These are phyloP conservation scores for Agrocybe chaxingu DNA, from an alignment of 768 basidiomycete genomes.

Conservation along the genomic window DNA sequence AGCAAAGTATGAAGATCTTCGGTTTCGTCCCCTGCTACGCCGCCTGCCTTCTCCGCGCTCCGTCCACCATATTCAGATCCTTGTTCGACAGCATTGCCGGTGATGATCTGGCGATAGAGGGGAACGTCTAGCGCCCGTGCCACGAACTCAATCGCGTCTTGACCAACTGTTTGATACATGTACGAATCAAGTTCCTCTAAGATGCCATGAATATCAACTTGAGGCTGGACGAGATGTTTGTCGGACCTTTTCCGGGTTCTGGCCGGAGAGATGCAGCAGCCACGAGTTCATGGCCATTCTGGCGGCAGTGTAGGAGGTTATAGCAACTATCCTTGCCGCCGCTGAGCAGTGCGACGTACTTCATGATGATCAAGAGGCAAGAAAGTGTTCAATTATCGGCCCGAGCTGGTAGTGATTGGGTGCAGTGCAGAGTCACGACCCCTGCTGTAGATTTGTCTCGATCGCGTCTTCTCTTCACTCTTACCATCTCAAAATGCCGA, in stretches of 20 bases:
- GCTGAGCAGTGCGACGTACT: constrained; percentile 90
- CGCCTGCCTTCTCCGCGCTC: constrained; percentile 37
- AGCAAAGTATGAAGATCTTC: constrained; percentile 86
- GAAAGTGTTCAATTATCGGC: constrained; percentile 14
- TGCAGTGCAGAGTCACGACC: constrained; percentile 8
- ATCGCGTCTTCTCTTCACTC: constrained; percentile 16
- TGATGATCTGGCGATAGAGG: constrained; percentile 77
- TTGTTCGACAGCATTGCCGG: constrained; percentile 76
- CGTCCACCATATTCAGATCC: constrained; percentile 83
- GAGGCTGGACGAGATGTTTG: constrained; percentile 15
- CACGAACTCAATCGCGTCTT: constrained; percentile 86
- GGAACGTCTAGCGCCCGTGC: constrained; percentile 85
- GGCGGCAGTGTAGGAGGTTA: constrained; percentile 85
- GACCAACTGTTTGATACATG: constrained; percentile 98
- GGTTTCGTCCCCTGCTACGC: constrained; percentile 85
- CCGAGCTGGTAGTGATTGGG: constrained; percentile 10
- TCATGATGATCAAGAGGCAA: constrained; percentile 47
- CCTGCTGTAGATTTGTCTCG: constrained; percentile 28
- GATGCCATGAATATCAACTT: constrained; percentile 18
- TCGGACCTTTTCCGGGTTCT: constrained; percentile 77
- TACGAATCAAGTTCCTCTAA: constrained; percentile 99
- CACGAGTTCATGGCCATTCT: constrained; percentile 83
- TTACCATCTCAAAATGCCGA: constrained; percentile 64
- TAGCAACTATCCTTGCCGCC: constrained; percentile 98
- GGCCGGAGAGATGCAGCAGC: constrained; percentile 90